A percentile compares a stretch with the other conserved stretches of the same genome.
Evolutionary conservation across 2,329 filamentous ascomycete genomes (phyloP).

Genomic region (Raffaelea arxii): DNA sequence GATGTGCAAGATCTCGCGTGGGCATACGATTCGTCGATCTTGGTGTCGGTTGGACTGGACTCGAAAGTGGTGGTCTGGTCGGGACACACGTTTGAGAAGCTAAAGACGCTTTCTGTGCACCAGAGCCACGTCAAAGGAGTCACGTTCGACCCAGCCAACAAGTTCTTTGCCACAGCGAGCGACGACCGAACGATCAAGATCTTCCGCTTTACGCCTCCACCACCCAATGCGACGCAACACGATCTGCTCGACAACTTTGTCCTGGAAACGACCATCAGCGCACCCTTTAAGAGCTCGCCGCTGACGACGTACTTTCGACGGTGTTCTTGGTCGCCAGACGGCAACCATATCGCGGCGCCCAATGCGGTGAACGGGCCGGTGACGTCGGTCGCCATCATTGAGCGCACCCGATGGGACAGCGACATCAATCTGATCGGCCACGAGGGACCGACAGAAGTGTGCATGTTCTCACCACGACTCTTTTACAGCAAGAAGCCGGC

Average conservation of each 20-base stretch:
- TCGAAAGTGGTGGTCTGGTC: conserved; percentile 99
- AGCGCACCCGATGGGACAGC: conserved; percentile 84
- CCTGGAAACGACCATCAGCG: conserved; percentile 80
- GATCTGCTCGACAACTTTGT: conserved; percentile 97
- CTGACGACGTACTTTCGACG: conserved; percentile 93
- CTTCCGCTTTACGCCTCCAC: conserved; percentile 85
- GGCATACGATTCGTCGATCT: conserved; percentile 90
- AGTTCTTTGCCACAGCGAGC: conserved; percentile 96
- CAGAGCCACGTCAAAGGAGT: conserved; percentile 98
- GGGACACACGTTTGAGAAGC: conserved; percentile 92
- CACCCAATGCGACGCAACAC: conserved; percentile 83
- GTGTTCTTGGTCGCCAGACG: conserved; percentile 96
- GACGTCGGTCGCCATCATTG: conserved; percentile 92
- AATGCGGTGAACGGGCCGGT: conserved; percentile 97
- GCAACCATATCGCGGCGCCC: conserved; percentile 90
- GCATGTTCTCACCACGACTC: conserved; percentile 87
- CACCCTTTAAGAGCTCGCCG: conserved; percentile 83
- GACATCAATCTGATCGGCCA: conserved; percentile 97
- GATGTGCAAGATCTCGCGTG: conserved; percentile 97
- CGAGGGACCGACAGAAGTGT: conserved; percentile 93
- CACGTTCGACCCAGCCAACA: conserved; percentile 96
- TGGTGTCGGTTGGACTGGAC: conserved; percentile 92
- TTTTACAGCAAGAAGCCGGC: conserved; percentile 67
- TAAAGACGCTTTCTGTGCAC: conserved; percentile 87
- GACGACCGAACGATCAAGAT: conserved; percentile 96